Evolutionary conservation across 2,329 filamentous ascomycete species (phyloP), one percentile per base, ranked within the genome.

Genomic region (Chaetomium sp.): DNA sequence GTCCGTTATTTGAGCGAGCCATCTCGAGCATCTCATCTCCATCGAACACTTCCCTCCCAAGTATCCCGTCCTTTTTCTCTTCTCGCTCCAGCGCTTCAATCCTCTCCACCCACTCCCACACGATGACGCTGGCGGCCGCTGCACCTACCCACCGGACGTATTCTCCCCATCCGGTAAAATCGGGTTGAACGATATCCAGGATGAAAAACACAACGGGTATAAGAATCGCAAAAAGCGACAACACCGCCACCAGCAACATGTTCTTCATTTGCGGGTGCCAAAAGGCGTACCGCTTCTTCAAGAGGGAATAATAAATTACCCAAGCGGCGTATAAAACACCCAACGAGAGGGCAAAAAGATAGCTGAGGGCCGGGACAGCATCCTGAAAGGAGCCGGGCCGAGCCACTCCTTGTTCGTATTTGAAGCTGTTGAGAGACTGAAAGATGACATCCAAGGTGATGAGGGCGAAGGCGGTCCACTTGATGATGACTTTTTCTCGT

Each of bases 101-200:
- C 29, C 93, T 86, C 77, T 97, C 93, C 3, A 97, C 93, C 93
- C 93, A 97, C 77, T 97, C 93, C 93, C 93, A 97, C 2, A 97
- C 93, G 25, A 97, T 91, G n/a, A 97, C 93, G 77, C 92, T 96
- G 31, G 93, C 93, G 1, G 93, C 93, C 0, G 93, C 93, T 1
- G 93, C 93, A 56, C 93, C 93, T n/a, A 97, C 93, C 93, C 93
- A 97, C 72, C 93, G 84, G 54, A 97, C 93, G 74, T 97, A 97
- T 73, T 96, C 93, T 74, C 93, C 93, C 93, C 93, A 97, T 9
- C 90, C 92, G 47, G 91, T 91, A 67, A 97, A 89, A 67, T 92
- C 88, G 29, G 92, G 90, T 72, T 94, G 89, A 9, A 90, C 89
- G 57, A 97, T 93, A 74, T 97, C 93, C 70, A 96, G 82, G 64